Conservation (phyloP, 495 filamentous ascomycete genomes). For the Lasiosphaeriaceae sp. region DNA sequence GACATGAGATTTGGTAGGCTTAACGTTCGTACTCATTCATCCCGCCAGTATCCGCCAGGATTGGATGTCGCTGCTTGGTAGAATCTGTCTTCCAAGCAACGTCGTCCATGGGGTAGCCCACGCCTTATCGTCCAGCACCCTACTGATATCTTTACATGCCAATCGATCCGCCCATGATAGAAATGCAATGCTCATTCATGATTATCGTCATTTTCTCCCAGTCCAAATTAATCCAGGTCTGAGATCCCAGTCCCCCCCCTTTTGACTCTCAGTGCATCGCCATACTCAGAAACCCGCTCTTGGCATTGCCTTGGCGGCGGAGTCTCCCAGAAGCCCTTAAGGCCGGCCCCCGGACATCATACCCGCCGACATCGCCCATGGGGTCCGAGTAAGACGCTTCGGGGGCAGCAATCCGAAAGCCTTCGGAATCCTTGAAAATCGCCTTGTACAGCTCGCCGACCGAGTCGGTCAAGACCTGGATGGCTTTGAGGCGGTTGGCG, state of each 20-base stretch:
- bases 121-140: no score
- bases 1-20: no score
- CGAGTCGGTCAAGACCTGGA: constrained; percentile 69
- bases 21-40: no score
- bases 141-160: no score
- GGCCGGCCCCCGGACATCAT: not conserved
- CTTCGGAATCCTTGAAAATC: constrained; percentile 69
- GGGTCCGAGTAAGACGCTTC: constrained; percentile 9
- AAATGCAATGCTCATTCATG: no score
- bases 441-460: constrained; percentile 61
- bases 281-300: not conserved
- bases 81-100: no score
- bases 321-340: not conserved
- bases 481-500: constrained; percentile 65
- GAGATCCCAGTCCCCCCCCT: not conserved
- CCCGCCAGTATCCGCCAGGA: no score
- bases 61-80: no score
- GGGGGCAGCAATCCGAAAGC: constrained; percentile 43
- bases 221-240: not conserved
- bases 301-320: not conserved
- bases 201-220: not conserved
- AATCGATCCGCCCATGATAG: no score
- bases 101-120: no score
- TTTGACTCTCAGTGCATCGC: not conserved
- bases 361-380: constrained; percentile 3